A percentile compares a stretch with the other conserved stretches of the same genome.
phyloP scores from a whole-genome alignment of 352 stramenopile species.

The Pythium diclinum region DNA sequence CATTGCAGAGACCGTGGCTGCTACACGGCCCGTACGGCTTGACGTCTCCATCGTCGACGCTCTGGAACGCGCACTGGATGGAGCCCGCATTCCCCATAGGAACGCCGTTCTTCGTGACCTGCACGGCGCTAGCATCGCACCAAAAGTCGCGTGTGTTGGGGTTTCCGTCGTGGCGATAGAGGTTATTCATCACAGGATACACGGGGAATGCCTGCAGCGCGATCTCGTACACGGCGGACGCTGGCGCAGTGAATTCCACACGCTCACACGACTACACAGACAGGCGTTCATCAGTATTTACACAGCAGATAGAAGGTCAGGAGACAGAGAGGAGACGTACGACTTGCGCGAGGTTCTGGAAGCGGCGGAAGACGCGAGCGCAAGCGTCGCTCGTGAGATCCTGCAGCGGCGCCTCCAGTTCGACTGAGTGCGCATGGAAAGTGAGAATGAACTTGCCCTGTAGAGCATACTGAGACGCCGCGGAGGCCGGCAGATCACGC shows the following conservation, averaged over 20 bases:
- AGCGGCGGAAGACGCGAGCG: conserved; percentile 56
- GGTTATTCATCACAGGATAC: conserved; percentile 80
- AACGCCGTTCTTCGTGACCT: conserved; percentile 16
- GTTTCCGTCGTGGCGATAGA: conserved; percentile 66
- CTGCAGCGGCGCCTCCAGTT: conserved; percentile 54
- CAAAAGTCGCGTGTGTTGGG: conserved; percentile 48
- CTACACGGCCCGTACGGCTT: conserved; percentile 62
- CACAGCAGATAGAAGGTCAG: background rate
- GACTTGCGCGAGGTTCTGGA: conserved; percentile 67
- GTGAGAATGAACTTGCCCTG: conserved; percentile 48
- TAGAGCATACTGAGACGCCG: conserved; percentile 18
- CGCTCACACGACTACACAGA: conserved; percentile 32
- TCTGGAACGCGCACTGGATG: conserved; percentile 47
- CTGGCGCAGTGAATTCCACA: conserved; percentile 33
- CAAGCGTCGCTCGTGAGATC: conserved; percentile 57
- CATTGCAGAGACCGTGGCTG: conserved; percentile 54
- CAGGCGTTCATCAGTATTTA: background rate
- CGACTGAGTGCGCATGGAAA: conserved; percentile 69
- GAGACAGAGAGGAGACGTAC: conserved; percentile 15
- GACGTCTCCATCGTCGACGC: conserved; percentile 35
- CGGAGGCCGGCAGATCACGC: conserved; percentile 4
- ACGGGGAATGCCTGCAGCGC: conserved; percentile 59
- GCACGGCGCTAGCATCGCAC: conserved; percentile 38
- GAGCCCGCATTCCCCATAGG: conserved; percentile 1
- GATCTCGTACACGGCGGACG: conserved; percentile 46